Evolutionary conservation across 2,329 filamentous ascomycete genomes (phyloP), one percentile per base, ranked within the genome.

Genomic region (Chaetomiaceae sp.): DNA sequence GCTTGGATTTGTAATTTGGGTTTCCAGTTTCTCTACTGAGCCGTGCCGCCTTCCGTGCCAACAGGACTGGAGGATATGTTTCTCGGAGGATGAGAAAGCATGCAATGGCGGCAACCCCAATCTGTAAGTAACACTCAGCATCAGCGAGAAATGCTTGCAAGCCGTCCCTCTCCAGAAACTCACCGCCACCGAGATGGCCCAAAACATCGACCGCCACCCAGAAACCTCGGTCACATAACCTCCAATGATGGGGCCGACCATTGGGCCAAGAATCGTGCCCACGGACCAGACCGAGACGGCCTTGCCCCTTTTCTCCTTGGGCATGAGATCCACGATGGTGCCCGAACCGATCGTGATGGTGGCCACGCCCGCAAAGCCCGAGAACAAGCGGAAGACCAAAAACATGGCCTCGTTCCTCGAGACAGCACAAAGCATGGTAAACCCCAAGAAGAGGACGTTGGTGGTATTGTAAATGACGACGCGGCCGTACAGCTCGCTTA

Each of bases 401-500:
- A 86, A 72, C 37, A 75, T 66, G n/a, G 64, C 62, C 43, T 85
- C 67, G 6, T 64, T 66, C 1, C 76, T 76, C 0, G 80, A 71
- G 1, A 85, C 68, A 1, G 80, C 85, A 51, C 82, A 85, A 0
- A 78, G 82, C 54, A 87, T 73, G 31, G 78, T 79, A 68, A 81
- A 85, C 1, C 77, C 63, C 50, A 81, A 73, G 63, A 86, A 87
- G 50, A 81, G 70, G 4, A 74, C 60, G 56, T 82, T 87, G 53
- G 79, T 77, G 3, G 60, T 62, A 30, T 78, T 73, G 53, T 85
- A 75, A 30, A 86, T 63, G 2, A 73, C 64, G 2, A 78, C 66
- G 2, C 83, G 74, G 2, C 84, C 83, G 60, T 83, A 85, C 50
- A 85, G 76, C 62, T 87, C 83, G 1, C 73, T 78, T 25, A 83